phyloP scores from a whole-genome alignment of 2,329 filamentous ascomycete species.

The Scleromitrula shiraiana region DNA sequence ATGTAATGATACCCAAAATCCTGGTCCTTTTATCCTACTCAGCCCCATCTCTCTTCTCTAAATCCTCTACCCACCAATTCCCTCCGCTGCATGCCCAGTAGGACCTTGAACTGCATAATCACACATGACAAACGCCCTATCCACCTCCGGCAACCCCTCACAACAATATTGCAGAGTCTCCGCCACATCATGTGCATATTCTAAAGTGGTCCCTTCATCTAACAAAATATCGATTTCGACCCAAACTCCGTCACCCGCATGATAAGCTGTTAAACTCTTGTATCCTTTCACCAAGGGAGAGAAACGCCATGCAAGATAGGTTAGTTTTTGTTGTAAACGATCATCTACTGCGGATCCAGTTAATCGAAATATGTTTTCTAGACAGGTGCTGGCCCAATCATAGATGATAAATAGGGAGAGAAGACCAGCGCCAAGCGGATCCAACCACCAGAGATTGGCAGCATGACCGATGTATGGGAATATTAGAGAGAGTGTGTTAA shows the following conservation, averaged over 20 bases:
- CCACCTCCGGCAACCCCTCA: constrained; percentile 36
- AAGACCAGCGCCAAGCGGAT: constrained; percentile 48
- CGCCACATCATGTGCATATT: constrained; percentile 45
- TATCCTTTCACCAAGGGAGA: constrained; percentile 41
- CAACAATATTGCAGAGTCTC: constrained; percentile 54
- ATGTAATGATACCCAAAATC: too few relatives aligned
- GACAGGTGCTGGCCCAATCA: constrained; percentile 54
- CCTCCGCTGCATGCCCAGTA: constrained; percentile 19
- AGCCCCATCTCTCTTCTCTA: too few relatives aligned
- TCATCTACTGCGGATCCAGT: constrained; percentile 46
- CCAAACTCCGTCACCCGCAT: constrained; percentile 52
- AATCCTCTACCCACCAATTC: neutral
- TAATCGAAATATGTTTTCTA: constrained; percentile 48
- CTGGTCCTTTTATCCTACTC: neutral
- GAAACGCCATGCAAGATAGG: constrained; percentile 48
- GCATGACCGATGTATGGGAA: constrained; percentile 52
- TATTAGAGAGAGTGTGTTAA: constrained; percentile 51
- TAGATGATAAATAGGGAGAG: constrained; percentile 59
- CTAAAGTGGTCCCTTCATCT: constrained; percentile 41
- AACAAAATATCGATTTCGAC: constrained; percentile 51
- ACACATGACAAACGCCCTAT: constrained; percentile 31
- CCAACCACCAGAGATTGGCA: constrained; percentile 55
- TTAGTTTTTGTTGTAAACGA: constrained; percentile 42
- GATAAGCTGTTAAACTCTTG: constrained; percentile 45
- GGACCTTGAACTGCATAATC: constrained; percentile 28